Base-by-base conservation (phyloP, 2,329 filamentous ascomycete species). In the Tolypocladium ophioglossoides region DNA sequence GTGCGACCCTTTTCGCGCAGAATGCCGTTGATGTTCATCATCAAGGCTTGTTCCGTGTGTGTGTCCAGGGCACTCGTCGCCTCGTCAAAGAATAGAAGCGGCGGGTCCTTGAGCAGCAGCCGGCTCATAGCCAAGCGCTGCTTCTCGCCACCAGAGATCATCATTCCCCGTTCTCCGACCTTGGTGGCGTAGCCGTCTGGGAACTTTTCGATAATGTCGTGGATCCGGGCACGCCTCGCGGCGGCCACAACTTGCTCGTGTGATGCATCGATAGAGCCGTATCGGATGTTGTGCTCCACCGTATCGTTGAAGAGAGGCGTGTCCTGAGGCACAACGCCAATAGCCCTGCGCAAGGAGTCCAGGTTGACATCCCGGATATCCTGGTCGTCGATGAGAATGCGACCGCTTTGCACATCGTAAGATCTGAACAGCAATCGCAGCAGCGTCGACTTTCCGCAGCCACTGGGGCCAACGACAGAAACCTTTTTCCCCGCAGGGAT, bases 251-350 rank as follows among this genome's bases (percentile, higher is more conserved):
- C 86, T 55, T 85, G 77, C 35, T 90, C 89, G 11, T 79, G 75
- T 0, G 84, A 78, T 0, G 92, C 91, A 49, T 84, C 82, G 58
- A 97, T 80, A 60, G 87, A 82, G 51, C 94, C 94, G 68, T 99
- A 99, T 58, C 84, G 86, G 64, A 99, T 96, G 68, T 99, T 99
- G 69, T 96, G 90, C 66, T 88, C 87, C 55, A 99, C 92, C 0
- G 91, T 94, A 65, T 96, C 91, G 68, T 99, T 99, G 77, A 99
- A 99, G 1, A 99, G 78, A 0, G 94, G 91, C 0, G 94, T 97
- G 63, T 99, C 94, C 68, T 99, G 95, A 0, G 94, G 94, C 0
- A 99, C 94, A 18, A 99, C 92, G 24, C 94, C 94, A 59, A 99
- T 97, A 2, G 87, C 81, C 59, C 82, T 83, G 8, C 94, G 84